phyloP scores from a whole-genome alignment of 805 yeast species.

The Candida anglica region DNA sequence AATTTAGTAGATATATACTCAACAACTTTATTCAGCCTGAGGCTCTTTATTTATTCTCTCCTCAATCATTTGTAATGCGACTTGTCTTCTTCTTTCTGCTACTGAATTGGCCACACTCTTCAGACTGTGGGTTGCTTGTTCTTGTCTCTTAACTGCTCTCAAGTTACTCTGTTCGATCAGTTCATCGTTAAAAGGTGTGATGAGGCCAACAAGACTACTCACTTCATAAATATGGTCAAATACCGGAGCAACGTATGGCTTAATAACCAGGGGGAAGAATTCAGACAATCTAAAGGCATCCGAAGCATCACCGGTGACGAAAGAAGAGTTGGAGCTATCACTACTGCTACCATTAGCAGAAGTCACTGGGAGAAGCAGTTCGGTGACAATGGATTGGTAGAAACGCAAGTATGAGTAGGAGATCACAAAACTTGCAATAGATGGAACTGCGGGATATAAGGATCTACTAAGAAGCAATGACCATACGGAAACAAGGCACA shows the following conservation, averaged over 20 bases:
- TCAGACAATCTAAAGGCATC: slow-evolving; percentile 81
- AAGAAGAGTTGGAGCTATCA: slow-evolving; percentile 16
- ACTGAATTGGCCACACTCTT: slow-evolving; percentile 41
- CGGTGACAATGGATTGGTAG: slow-evolving; percentile 55
- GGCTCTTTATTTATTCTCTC: slow-evolving; percentile 45
- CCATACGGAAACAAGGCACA: slow-evolving; percentile 30
- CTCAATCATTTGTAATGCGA: slow-evolving; percentile 71
- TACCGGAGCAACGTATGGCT: slow-evolving; percentile 48
- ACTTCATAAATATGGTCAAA: slow-evolving; percentile 38
- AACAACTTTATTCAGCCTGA: too few species aligned
- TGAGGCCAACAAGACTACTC: slow-evolving; percentile 41
- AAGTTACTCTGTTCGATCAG: slow-evolving; percentile 72
- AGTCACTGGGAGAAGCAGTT: slow-evolving; percentile 50
- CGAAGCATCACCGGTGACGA: slow-evolving; percentile 77
- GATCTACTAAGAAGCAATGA: slow-evolving; percentile 27
- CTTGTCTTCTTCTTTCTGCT: slow-evolving; percentile 74
- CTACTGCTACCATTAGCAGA: slow-evolving; percentile 23
- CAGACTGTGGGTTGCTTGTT: slow-evolving; percentile 39
- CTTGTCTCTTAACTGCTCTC: slow-evolving; percentile 62
- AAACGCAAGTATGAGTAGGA: slow-evolving; percentile 80
- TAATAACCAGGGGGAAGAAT: slow-evolving; percentile 71
- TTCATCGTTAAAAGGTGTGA: slow-evolving; percentile 62
- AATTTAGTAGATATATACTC: too few species aligned
- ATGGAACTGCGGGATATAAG: slow-evolving; percentile 52
- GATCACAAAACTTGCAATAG: slow-evolving; percentile 54